Percentiles rank a stretch among this genome's conserved stretches.
These are phyloP conservation scores for Sugiyamaella valdiviana DNA, from an alignment of 805 yeast species.

Conservation along the genomic window DNA sequence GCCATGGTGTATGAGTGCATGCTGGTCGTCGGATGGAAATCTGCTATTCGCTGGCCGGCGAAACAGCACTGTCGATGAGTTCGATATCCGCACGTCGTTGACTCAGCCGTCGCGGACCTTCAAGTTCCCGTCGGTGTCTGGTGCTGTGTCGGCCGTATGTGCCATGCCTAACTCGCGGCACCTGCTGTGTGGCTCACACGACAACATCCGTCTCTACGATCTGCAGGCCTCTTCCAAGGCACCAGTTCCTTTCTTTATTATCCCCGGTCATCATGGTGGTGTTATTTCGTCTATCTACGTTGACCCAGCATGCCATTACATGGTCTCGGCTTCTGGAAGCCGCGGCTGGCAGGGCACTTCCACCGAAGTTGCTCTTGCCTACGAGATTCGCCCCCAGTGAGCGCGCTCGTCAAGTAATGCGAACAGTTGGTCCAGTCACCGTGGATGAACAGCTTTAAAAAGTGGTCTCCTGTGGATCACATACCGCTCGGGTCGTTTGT, in stretches of 20 bases:
- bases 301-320: constrained; percentile 81
- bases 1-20: constrained; percentile 85
- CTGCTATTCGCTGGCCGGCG: constrained; percentile 78
- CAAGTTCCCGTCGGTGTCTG: constrained; percentile 79
- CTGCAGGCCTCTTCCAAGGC: constrained; percentile 37
- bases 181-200: constrained; percentile 80
- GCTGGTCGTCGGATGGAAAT: constrained; percentile 85
- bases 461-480: too few species aligned
- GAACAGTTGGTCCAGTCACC: too few species aligned
- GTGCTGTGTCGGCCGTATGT: constrained; percentile 77
- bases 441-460: too few species aligned
- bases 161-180: constrained; percentile 78
- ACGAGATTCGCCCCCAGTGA: constrained; percentile 47
- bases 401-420: too few species aligned
- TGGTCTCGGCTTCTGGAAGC: constrained; percentile 89
- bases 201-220: constrained; percentile 84
- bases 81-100: constrained; percentile 29
- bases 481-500: too few species aligned
- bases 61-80: constrained; percentile 72
- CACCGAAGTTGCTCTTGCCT: constrained; percentile 74
- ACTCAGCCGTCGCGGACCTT: constrained; percentile 51
- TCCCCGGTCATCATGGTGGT: constrained; percentile 98
- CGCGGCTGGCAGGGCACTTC: constrained; percentile 89
- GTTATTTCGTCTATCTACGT: constrained; percentile 67
- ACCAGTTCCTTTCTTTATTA: constrained; percentile 69